A percentile compares a stretch with the other conserved stretches of the same genome.
phyloP scores from a whole-genome alignment of 2,329 filamentous ascomycete genomes.

The Trichoderma pleuroti region DNA sequence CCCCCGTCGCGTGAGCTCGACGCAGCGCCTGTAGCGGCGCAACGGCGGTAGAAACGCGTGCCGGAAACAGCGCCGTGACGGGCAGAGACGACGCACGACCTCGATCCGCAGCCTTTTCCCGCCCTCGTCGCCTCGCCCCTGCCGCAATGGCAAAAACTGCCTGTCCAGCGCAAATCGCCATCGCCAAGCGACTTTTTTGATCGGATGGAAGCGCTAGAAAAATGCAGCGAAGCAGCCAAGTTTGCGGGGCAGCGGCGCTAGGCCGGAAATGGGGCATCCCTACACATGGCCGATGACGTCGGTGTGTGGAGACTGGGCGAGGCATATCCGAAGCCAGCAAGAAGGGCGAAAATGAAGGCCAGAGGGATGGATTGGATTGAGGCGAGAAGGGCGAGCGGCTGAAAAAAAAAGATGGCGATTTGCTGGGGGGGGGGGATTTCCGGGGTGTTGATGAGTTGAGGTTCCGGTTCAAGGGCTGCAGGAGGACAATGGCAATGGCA shows the following conservation, averaged over 20 bases:
- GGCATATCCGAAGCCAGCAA: conserved; percentile 6
- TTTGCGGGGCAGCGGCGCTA: conserved; percentile 16
- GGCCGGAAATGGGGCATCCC: neutral
- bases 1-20: conserved; percentile 12
- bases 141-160: neutral
- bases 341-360: neutral
- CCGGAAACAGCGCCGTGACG: neutral
- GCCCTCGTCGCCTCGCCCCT: neutral
- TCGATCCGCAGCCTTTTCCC: fast-evolving
- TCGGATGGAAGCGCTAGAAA: conserved; percentile 18
- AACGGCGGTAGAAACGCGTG: neutral
- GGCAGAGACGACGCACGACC: neutral
- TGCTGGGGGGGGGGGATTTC: neutral
- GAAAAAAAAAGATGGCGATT: neutral
- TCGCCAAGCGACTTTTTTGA: conserved; percentile 3
- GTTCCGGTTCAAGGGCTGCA: neutral
- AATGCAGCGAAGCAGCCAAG: conserved; percentile 18
- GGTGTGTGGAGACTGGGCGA: conserved; percentile 2
- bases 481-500: neutral
- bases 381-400: neutral
- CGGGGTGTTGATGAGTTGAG: neutral
- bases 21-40: neutral
- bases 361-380: neutral
- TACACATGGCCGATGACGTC: conserved; percentile 16
- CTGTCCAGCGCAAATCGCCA: neutral